Evolutionary conservation across 1,284 basidiomycete species (phyloP), one percentile per base, ranked within the genome.

Genomic region (Marasmius fiardii): DNA sequence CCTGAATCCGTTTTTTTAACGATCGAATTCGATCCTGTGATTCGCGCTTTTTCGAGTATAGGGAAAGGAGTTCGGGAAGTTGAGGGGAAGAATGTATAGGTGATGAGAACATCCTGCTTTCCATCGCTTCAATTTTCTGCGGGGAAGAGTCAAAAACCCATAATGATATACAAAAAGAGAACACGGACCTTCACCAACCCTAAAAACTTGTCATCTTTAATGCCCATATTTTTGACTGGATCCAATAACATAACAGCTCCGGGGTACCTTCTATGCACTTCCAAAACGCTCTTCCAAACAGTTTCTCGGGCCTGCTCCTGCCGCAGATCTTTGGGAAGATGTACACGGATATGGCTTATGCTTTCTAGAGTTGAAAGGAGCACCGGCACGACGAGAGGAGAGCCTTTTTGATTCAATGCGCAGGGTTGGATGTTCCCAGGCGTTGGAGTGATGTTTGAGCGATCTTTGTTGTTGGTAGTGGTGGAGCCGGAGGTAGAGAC

Each of bases 181-280:
- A 21, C 24, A 65, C 65, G 63, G 71, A 92, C 93, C 73, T 91
- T 83, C 54, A 96, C 80, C 3, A 99, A 80, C 55, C 88, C 86
- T 65, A 86, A 85, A 75, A 99, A 99, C 60, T 90, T 91, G 39
- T 93, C 91, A 66, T 99, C 97, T 60, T 90, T 92, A 69, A 99
- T 98, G 26, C 89, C 90, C 95, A 99, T 96, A 70, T 98, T 95
- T 65, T 93, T 82, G 53, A 98, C 79, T 0, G 97, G 97, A 68
- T 99, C 97, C 6, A 99, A 78, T 5, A 96, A 74, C 0, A 91
- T 79, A 47, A 98, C 85, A 1, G 93, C 94, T 49, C 92, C 83
- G 0, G 93, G 91, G 75, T 96, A 96, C 41, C 96, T 83, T 58
- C 89, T 81, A 59, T 94, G 86, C 16, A 98, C 92, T 71, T 99